These are phyloP conservation scores for Selenicereus undatus DNA, from an alignment of 148 eudicot genomes.

Conservation along the genomic window DNA sequence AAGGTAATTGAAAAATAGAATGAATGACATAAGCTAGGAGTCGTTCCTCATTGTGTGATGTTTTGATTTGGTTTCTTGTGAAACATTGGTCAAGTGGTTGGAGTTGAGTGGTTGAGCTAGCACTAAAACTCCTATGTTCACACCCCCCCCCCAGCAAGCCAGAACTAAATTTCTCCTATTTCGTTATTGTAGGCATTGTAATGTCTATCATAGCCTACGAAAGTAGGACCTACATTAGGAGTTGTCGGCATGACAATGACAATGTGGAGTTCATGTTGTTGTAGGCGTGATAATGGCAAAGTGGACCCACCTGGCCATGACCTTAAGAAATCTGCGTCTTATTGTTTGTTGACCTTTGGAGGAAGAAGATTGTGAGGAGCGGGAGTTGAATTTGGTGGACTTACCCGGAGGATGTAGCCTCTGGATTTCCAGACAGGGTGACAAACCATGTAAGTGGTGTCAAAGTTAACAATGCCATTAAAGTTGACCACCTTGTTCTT, in stretches of 20 bases:
- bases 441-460: not conserved
- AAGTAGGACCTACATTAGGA: too few relatives aligned
- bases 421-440: conserved; percentile 6
- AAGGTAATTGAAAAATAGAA: not conserved
- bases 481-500: conserved; percentile 14
- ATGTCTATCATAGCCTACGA: too few relatives aligned
- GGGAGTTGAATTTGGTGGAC: not conserved
- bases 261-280: not conserved
- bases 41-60: not conserved
- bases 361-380: not conserved
- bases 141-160: not conserved
- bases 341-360: not conserved
- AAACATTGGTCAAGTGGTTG: not conserved
- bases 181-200: not conserved
- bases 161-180: not conserved
- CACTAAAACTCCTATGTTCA: not conserved
- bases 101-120: too few relatives aligned
- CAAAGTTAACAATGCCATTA: not conserved
- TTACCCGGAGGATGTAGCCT: conserved; percentile 6
- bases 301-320: not conserved
- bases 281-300: not conserved
- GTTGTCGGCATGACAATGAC: too few relatives aligned
- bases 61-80: not conserved
- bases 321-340: not conserved
- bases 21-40: not conserved